Evolutionary conservation across 2,329 filamentous ascomycete species (phyloP).

Genomic region (Acarospora socialis): DNA sequence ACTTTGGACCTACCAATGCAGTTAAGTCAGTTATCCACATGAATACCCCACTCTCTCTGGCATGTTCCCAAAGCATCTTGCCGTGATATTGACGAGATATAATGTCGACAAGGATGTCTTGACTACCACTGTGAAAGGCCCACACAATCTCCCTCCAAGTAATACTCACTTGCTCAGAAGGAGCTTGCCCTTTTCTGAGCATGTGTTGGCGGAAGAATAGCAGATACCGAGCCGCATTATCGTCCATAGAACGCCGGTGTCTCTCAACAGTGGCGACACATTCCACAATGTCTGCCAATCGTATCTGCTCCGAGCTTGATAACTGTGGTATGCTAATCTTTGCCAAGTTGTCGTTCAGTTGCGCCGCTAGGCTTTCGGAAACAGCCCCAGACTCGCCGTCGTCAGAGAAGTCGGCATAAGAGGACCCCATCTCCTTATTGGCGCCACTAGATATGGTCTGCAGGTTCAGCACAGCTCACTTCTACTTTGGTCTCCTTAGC

Average conservation of each 20-base stretch:
- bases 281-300: slow-evolving; percentile 69
- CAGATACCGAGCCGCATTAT: slow-evolving; percentile 76
- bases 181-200: slow-evolving; percentile 50
- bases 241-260: slow-evolving; percentile 77
- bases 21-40: slow-evolving; percentile 79
- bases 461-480: slow-evolving; percentile 13
- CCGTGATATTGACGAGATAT: slow-evolving; percentile 67
- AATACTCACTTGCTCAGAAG: slow-evolving; percentile 46
- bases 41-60: slow-evolving; percentile 75
- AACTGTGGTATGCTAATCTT: slow-evolving; percentile 63
- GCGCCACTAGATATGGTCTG: slow-evolving; percentile 27
- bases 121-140: slow-evolving; percentile 71
- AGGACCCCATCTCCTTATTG: slow-evolving; percentile 35
- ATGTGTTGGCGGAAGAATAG: slow-evolving; percentile 75
- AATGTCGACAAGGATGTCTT: slow-evolving; percentile 79
- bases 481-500: background rate
- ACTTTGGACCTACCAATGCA: slow-evolving; percentile 48
- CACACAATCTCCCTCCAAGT: slow-evolving; percentile 69
- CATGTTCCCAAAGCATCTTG: slow-evolving; percentile 70
- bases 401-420: slow-evolving; percentile 37
- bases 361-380: slow-evolving; percentile 53
- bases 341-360: slow-evolving; percentile 64
- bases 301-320: slow-evolving; percentile 74
- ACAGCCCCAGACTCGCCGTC: slow-evolving; percentile 49
- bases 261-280: slow-evolving; percentile 73